Evolutionary conservation across 768 basidiomycete species (phyloP).

Genomic region (Royoungia palumana): DNA sequence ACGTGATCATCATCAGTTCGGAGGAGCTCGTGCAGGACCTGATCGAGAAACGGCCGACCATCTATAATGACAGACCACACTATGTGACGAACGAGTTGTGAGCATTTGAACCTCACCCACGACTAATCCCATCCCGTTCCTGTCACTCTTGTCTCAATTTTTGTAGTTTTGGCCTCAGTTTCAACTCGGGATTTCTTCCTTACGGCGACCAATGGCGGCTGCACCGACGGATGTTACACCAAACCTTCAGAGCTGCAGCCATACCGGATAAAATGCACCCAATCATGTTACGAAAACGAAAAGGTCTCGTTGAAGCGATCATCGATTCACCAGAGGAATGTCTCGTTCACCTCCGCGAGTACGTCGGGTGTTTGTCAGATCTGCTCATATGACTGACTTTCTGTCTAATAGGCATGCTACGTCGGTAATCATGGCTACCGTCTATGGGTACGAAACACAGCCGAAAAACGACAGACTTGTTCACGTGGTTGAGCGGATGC

Average conservation of each 20-base stretch:
- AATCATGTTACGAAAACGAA: too few relatives aligned
- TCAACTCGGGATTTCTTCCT: neutral
- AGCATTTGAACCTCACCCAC: neutral
- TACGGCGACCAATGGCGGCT: slow-evolving; percentile 14
- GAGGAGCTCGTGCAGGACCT: neutral
- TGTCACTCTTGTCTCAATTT: neutral
- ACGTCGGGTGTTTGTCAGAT: neutral
- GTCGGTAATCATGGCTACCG: slow-evolving; percentile 23
- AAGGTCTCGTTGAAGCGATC: too few relatives aligned
- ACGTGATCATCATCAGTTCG: slow-evolving; percentile 1
- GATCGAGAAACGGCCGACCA: neutral
- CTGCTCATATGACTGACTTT: neutral
- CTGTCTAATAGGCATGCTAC: slow-evolving; percentile 6
- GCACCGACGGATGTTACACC: slow-evolving; percentile 14
- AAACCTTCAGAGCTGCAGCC: neutral
- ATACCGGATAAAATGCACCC: neutral
- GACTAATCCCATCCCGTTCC: too few relatives aligned
- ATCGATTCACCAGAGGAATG: neutral
- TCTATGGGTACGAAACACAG: slow-evolving; percentile 9
- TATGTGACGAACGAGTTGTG: neutral
- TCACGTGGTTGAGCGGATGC: neutral
- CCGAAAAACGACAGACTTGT: neutral
- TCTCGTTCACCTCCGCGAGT: slow-evolving; percentile 11
- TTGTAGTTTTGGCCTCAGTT: slow-evolving; percentile 3
- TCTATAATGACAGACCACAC: neutral